A percentile compares a stretch with the other conserved stretches of the same genome.
Evolutionary conservation across 805 yeast genomes (phyloP).

Genomic region (Dipodascus geniculatus): DNA sequence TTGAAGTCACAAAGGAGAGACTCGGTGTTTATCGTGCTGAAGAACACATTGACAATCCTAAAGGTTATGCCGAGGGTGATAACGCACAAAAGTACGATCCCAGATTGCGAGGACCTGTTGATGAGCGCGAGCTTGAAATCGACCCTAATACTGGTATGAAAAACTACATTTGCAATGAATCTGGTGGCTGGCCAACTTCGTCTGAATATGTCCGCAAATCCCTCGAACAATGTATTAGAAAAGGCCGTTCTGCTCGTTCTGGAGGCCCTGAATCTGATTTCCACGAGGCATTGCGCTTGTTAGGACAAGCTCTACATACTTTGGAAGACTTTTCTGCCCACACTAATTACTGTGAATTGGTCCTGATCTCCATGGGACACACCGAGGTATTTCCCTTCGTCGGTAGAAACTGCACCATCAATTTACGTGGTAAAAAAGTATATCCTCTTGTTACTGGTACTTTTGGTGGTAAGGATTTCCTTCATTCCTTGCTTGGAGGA

Average conservation of each 20-base stretch:
- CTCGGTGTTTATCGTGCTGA: constrained; percentile 17
- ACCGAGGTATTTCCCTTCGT: constrained; percentile 17
- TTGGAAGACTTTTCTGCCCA: constrained; percentile 19
- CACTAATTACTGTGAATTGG: constrained; percentile 14
- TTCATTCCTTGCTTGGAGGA: constrained; percentile 17
- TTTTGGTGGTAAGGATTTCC: constrained; percentile 18
- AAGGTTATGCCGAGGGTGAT: constrained; percentile 15
- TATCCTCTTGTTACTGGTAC: constrained; percentile 18
- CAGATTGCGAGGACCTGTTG: constrained; percentile 15
- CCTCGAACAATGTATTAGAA: constrained; percentile 10
- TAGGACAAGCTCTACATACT: constrained; percentile 18
- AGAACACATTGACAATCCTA: constrained; percentile 18
- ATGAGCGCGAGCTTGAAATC: constrained; percentile 14
- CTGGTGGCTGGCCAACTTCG: constrained; percentile 17
- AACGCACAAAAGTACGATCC: constrained; percentile 13
- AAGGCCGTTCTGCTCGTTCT: constrained; percentile 12
- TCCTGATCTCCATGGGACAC: constrained; percentile 13
- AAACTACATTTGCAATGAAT: constrained; percentile 17
- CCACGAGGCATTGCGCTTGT: constrained; percentile 15
- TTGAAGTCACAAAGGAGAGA: constrained; percentile 16
- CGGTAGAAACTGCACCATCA: constrained; percentile 13
- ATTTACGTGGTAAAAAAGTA: constrained; percentile 14
- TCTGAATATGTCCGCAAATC: constrained; percentile 13
- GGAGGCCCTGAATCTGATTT: constrained; percentile 7
- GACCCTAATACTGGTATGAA: constrained; percentile 18